Percentiles rank a stretch among this genome's conserved stretches.
Conservation (phyloP, 257 asterid genomes). For the Petunia secreta region DNA sequence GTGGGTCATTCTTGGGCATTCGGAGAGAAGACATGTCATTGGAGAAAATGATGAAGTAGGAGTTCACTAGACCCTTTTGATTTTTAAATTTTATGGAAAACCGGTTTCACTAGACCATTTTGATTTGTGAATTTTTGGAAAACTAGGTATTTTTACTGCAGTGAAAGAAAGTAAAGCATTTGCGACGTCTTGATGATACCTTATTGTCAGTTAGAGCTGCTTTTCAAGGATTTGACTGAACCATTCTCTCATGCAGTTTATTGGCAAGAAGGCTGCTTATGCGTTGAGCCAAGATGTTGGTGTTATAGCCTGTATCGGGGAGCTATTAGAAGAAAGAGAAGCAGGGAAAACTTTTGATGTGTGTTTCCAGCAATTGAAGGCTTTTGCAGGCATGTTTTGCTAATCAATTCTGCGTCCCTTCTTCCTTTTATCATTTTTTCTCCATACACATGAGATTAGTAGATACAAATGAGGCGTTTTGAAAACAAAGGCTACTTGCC, state of each 20-base stretch:
- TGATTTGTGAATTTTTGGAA: not conserved
- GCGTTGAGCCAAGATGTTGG: conserved; percentile 91
- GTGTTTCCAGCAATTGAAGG: conserved; percentile 87
- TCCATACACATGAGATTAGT: not conserved
- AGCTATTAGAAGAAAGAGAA: conserved; percentile 90
- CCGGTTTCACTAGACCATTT: not conserved
- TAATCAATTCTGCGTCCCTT: not conserved
- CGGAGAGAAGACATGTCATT: conserved; percentile 90
- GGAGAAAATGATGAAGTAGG: conserved; percentile 90
- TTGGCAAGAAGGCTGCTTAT: conserved; percentile 96
- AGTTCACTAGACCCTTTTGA: not conserved
- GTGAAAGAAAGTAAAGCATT: not conserved
- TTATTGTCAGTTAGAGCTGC: conserved; percentile 22
- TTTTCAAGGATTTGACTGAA: not conserved
- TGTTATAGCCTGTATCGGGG: conserved; percentile 96
- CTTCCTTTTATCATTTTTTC: conserved; percentile 15
- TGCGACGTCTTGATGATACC: not conserved
- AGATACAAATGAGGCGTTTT: not conserved
- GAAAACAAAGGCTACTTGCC: not conserved
- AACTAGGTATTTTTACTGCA: conserved; percentile 14
- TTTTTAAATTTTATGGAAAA: too few species aligned
- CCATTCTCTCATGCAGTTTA: conserved; percentile 59
- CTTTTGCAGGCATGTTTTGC: conserved; percentile 64
- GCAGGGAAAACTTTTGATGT: conserved; percentile 96
- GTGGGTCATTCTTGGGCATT: conserved; percentile 98